phyloP scores from a whole-genome alignment of 2,329 filamentous ascomycete species.

The Penicillium sp. region DNA sequence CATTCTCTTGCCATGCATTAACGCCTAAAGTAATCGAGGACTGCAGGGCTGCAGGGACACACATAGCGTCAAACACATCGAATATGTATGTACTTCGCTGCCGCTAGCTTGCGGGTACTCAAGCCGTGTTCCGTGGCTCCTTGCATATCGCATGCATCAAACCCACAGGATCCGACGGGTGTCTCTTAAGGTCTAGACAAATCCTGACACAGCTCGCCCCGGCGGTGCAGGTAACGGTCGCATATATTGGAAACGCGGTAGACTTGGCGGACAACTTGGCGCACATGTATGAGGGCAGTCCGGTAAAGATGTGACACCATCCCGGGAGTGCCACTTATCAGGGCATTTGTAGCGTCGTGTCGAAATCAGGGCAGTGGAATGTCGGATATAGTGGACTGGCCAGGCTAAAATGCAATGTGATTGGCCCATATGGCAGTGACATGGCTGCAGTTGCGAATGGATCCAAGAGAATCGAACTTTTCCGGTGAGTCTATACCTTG shows the following conservation, averaged over 20 bases:
- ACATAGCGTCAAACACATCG: slow-evolving; percentile 30
- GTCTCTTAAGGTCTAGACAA: slow-evolving; percentile 59
- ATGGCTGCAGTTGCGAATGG: background rate
- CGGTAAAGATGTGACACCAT: background rate
- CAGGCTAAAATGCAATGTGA: background rate
- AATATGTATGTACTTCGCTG: slow-evolving; percentile 10
- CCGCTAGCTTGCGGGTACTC: slow-evolving; percentile 43
- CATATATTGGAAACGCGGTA: background rate
- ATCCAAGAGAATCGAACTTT: background rate
- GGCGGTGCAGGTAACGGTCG: background rate
- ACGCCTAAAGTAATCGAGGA: background rate
- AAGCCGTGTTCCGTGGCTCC: slow-evolving; percentile 71
- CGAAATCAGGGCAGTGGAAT: background rate
- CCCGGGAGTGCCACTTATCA: too few species aligned
- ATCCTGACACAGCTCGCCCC: slow-evolving; percentile 34
- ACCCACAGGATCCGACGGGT: slow-evolving; percentile 66
- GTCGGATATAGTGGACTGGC: background rate
- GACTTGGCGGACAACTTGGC: background rate
- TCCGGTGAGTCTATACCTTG: background rate
- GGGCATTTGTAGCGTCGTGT: background rate
- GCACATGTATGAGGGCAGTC: background rate
- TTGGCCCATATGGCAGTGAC: too few species aligned
- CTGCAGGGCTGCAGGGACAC: background rate
- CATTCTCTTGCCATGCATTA: background rate
- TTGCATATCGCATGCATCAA: slow-evolving; percentile 64